Evolutionary conservation across 83 land plant species (phyloP).

Genomic region (Isoetes engelmannii): DNA sequence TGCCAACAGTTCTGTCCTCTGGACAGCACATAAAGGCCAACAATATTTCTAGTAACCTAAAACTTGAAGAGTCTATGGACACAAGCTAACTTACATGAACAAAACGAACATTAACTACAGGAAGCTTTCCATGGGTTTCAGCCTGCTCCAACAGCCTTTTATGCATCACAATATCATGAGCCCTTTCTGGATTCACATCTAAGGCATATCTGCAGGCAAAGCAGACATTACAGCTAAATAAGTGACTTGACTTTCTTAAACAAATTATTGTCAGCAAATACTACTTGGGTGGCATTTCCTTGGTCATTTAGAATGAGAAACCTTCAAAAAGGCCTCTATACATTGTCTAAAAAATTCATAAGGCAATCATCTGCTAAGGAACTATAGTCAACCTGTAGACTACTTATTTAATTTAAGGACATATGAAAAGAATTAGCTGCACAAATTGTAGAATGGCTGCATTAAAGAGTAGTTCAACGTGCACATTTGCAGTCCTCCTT

Average conservation of each 20-base stretch:
- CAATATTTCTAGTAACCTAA: neutral
- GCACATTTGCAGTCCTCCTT: too few species aligned
- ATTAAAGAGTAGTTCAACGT: too few species aligned
- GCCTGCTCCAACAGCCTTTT: slow-evolving; percentile 2
- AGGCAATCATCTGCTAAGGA: too few species aligned
- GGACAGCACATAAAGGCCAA: neutral
- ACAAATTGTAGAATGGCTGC: too few species aligned
- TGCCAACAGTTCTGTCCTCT: neutral
- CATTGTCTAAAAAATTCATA: too few species aligned
- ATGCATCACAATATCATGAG: neutral
- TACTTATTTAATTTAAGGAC: too few species aligned
- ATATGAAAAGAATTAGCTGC: too few species aligned
- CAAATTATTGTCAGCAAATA: too few species aligned
- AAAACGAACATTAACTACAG: neutral
- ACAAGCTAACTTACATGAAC: neutral
- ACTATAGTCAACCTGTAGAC: too few species aligned
- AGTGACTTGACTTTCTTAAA: neutral
- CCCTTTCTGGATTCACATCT: slow-evolving; percentile 3
- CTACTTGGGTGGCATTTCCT: too few species aligned
- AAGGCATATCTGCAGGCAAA: slow-evolving; percentile 6
- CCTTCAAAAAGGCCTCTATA: too few species aligned
- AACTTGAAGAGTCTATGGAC: neutral
- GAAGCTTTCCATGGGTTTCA: neutral
- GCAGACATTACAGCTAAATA: neutral
- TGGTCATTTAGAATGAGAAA: too few species aligned